phyloP scores from a whole-genome alignment of 129 eudicot species.

The carrot (Daucus carota) region DNA sequence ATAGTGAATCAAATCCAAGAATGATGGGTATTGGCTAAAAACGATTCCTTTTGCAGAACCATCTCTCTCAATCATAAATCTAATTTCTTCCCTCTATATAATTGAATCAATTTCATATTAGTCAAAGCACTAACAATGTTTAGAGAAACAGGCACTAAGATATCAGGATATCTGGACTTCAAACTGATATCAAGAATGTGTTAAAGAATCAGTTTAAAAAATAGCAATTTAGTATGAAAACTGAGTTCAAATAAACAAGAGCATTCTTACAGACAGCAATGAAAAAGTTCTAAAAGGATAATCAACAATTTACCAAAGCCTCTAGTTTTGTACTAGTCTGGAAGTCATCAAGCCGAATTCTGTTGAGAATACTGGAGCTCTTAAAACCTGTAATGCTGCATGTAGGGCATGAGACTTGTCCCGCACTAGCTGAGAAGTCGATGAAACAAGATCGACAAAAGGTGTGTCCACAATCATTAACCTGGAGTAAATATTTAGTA shows the following conservation, averaged over 20 bases:
- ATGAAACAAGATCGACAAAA: conserved; percentile 80
- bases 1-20: no score
- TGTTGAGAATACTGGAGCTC: conserved; percentile 68
- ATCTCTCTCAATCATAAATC: no score
- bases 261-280: no score
- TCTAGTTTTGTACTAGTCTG: no score
- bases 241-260: background rate
- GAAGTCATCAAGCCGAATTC: no score
- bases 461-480: conserved; percentile 66
- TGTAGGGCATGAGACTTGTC: conserved; percentile 66
- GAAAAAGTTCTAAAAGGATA: background rate
- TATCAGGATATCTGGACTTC: no score
- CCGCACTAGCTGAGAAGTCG: conserved; percentile 53
- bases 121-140: background rate
- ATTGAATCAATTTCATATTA: background rate
- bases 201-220: background rate
- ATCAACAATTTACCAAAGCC: no score
- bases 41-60: no score
- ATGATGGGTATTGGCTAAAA: no score
- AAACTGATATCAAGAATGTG: no score
- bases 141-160: background rate
- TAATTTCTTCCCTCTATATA: conserved; percentile 89
- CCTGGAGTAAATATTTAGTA: conserved; percentile 30
- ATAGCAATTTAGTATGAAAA: background rate
- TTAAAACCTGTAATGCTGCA: conserved; percentile 64